phyloP scores from a whole-genome alignment of 768 basidiomycete species.

The Lactarius hatsudake region DNA sequence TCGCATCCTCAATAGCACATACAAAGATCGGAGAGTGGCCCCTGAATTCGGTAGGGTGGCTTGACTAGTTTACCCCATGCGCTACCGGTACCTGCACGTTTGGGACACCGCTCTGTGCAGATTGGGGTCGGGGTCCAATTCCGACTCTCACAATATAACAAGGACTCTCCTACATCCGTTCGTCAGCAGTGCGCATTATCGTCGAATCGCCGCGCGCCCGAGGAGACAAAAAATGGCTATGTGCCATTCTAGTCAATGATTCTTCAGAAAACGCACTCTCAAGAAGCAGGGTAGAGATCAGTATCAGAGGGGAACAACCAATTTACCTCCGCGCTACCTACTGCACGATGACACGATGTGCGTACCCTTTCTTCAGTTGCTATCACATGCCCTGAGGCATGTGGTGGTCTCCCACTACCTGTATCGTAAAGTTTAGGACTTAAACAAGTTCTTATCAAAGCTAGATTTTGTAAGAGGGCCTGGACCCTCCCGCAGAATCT shows the following conservation, averaged over 20 bases:
- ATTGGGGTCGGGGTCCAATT: neutral
- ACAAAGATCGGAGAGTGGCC: neutral
- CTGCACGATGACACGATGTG: too few relatives aligned
- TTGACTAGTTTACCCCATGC: neutral
- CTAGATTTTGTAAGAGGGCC: too few relatives aligned
- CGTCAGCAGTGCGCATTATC: neutral
- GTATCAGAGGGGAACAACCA: too few relatives aligned
- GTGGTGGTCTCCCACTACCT: too few relatives aligned
- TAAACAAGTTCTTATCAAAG: too few relatives aligned
- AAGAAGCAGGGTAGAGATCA: neutral
- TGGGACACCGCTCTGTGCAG: neutral
- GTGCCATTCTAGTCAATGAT: neutral
- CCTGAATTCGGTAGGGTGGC: too few relatives aligned
- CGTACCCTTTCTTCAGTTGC: too few relatives aligned
- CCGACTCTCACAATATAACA: neutral
- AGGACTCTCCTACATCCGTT: neutral
- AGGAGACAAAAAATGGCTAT: neutral
- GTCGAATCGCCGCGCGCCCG: neutral
- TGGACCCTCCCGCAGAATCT: too few relatives aligned
- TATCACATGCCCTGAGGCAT: too few relatives aligned
- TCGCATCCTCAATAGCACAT: neutral
- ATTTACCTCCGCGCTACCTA: too few relatives aligned
- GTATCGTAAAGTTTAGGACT: too few relatives aligned
- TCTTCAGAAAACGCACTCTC: neutral
- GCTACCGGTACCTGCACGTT: neutral